phyloP scores from a whole-genome alignment of 106 monocot genomes.

The Ottelia alismoides region DNA sequence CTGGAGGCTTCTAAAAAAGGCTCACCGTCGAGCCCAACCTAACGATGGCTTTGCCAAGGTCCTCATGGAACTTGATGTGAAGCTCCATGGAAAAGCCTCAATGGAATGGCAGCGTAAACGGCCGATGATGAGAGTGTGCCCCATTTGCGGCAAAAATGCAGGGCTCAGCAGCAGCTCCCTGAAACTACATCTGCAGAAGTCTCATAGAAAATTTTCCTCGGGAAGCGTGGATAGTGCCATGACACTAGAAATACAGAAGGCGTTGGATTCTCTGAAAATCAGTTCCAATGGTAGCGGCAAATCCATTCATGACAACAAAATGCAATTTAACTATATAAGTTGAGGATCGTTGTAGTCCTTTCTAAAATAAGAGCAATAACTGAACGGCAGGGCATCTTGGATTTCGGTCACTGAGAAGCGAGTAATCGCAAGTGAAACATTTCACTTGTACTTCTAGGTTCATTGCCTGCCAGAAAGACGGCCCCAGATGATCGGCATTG shows the following conservation, averaged over 20 bases:
- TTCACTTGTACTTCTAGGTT: too few species aligned
- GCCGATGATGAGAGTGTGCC: conserved; percentile 81
- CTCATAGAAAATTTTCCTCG: conserved; percentile 46
- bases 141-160: conserved; percentile 68
- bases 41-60: conserved; percentile 77
- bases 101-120: conserved; percentile 88
- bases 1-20: conserved; percentile 67
- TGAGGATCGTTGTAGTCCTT: too few species aligned
- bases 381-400: too few species aligned
- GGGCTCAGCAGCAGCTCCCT: conserved; percentile 88
- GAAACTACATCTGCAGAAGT: conserved; percentile 90
- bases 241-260: conserved; percentile 65
- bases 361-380: too few species aligned
- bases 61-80: conserved; percentile 50
- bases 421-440: too few species aligned
- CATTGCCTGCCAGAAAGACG: too few species aligned
- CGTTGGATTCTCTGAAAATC: conserved; percentile 31
- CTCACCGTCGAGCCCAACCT: conserved; percentile 73
- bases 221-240: conserved; percentile 88
- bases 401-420: too few species aligned
- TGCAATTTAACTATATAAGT: too few species aligned
- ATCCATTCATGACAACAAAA: too few species aligned
- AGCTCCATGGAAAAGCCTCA: conserved; percentile 49
- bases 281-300: conserved; percentile 10
- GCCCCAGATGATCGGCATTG: too few species aligned